These are phyloP conservation scores for Penicillium sp. DNA, from an alignment of 2,329 filamentous ascomycete genomes.

Conservation along the genomic window DNA sequence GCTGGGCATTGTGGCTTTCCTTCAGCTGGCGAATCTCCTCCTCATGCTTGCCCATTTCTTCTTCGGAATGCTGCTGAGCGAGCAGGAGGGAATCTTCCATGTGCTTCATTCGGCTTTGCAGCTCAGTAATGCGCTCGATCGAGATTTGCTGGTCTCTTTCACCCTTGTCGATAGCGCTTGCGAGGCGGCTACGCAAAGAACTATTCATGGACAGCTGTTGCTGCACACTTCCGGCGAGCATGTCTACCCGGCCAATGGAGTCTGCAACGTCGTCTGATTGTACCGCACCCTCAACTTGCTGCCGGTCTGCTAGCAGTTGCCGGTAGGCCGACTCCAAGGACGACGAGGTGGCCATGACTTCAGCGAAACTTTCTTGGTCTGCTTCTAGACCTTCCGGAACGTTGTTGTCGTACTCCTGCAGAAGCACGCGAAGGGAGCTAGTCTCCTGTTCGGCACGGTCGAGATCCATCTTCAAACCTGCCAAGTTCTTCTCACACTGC, in stretches of 20 bases:
- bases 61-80: conserved; percentile 82
- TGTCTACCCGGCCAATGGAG: conserved; percentile 72
- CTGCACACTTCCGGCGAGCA: conserved; percentile 72
- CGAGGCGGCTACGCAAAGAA: conserved; percentile 68
- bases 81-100: conserved; percentile 80
- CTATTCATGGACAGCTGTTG: conserved; percentile 75
- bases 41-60: conserved; percentile 75
- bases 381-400: conserved; percentile 59
- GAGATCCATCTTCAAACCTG: conserved; percentile 90
- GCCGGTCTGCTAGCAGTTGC: conserved; percentile 64
- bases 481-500: conserved; percentile 86
- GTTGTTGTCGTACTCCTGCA: conserved; percentile 77
- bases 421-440: conserved; percentile 68
- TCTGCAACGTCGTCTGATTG: conserved; percentile 66
- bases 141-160: conserved; percentile 78
- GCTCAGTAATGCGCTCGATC: conserved; percentile 72
- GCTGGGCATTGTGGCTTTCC: conserved; percentile 70
- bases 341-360: conserved; percentile 58
- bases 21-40: conserved; percentile 73
- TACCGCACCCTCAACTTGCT: conserved; percentile 64
- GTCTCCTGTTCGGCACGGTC: conserved; percentile 95
- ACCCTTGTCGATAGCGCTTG: conserved; percentile 74
- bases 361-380: conserved; percentile 39
- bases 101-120: conserved; percentile 73
- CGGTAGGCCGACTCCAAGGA: conserved; percentile 70